phyloP scores from a whole-genome alignment of 2,329 filamentous ascomycete species.

The Colletotrichum godetiae region DNA sequence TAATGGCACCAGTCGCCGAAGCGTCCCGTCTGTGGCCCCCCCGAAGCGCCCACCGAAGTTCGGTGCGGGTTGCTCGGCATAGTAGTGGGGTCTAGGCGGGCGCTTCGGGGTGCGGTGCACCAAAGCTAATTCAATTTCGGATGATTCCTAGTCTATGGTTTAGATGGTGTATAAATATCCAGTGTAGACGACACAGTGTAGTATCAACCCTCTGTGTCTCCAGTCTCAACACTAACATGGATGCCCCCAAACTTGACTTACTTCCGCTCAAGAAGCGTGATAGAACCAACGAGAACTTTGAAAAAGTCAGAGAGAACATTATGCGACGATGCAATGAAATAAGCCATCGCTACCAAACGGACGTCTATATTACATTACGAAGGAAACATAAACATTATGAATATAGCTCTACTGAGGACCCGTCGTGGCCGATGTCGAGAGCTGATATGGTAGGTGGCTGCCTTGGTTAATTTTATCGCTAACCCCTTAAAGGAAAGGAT shows the following conservation, averaged over 20 bases:
- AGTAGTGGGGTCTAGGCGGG: too few relatives aligned
- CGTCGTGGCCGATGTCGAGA: not conserved
- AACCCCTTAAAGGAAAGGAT: not conserved
- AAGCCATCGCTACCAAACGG: not conserved
- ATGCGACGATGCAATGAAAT: conserved; percentile 3
- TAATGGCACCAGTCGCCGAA: too few relatives aligned
- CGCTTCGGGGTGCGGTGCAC: too few relatives aligned
- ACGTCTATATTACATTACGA: not conserved
- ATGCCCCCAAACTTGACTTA: not conserved
- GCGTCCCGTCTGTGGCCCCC: too few relatives aligned
- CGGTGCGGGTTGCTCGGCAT: too few relatives aligned
- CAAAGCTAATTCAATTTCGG: too few relatives aligned
- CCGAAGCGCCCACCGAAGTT: too few relatives aligned
- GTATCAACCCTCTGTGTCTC: too few relatives aligned
- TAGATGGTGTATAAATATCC: too few relatives aligned
- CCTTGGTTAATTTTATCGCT: not conserved
- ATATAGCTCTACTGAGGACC: not conserved
- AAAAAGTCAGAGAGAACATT: conserved; percentile 2
- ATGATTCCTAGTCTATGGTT: too few relatives aligned
- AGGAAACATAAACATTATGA: not conserved
- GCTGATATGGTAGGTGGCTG: not conserved
- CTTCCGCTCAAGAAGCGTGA: not conserved
- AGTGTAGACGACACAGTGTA: too few relatives aligned
- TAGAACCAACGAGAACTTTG: conserved; percentile 6
- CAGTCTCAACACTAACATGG: not conserved